Evolutionary conservation across 2,329 filamentous ascomycete genomes (phyloP), one percentile per base, ranked within the genome.

Genomic region (Pezicula neosporulosa): DNA sequence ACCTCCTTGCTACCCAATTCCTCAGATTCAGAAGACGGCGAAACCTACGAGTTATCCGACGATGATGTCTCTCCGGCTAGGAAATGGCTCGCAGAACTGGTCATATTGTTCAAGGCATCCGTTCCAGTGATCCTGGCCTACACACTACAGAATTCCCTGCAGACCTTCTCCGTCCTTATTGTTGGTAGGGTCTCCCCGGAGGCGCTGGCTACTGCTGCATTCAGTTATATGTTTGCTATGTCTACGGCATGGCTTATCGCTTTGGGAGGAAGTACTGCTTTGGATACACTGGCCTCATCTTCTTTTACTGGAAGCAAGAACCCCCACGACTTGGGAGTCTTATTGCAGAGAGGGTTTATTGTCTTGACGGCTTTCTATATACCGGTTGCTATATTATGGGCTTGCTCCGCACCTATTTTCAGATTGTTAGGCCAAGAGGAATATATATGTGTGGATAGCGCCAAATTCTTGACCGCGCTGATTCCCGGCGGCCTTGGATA

Each of bases 141-240:
- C 68, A 86, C 86, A 8, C 76, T 96, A 5, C 90, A 96, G 55
- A 95, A 93, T 67, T 91, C 87, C 5, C 73, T 96, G 0, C 90
- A 96, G 65, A 95, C 90, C 0, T 66, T 88, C 1, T 94, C 89
- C 0, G 88, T 96, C 4, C 72, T 96, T 43, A 85, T 96, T 36
- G 89, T 90, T 3, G 90, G 90, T 9, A 83, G 89, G 3, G 73
- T 90, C 0, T 92, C 87, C 0, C 86, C 90, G 1, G 87, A 94
- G 67, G 84, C 90, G 2, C 73, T 96, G 6, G 89, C 90, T 0
- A 89, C 87, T 0, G 86, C 89, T 1, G 90, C 90, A 0, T 96
- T 96, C 63, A 89, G 87, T 2, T 93, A 94, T 73, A 96, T 96
- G 90, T 96, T 96, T 60, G 90, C 90, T 49, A 91, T 93, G 87